phyloP scores from a whole-genome alignment of 306 rosid species.

The Hylodesmum podocarpum region DNA sequence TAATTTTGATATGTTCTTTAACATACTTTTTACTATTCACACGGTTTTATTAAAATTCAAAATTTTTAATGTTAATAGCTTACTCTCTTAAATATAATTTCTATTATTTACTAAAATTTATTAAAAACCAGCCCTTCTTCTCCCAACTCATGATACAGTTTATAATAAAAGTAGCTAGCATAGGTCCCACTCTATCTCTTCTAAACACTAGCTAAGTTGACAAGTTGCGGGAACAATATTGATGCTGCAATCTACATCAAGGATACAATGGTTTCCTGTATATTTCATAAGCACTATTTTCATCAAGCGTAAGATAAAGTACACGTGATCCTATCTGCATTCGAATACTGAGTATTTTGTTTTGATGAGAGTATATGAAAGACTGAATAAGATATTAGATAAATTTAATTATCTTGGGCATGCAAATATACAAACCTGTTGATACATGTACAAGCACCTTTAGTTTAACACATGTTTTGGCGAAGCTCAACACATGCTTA shows the following conservation, averaged over 20 bases:
- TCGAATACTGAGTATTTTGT: background rate
- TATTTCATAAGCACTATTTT: background rate
- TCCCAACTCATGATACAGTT: no score
- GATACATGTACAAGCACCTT: constrained; percentile 69
- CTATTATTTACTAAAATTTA: no score
- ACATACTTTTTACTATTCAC: no score
- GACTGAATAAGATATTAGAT: no score
- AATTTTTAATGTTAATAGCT: no score
- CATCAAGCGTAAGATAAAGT: background rate
- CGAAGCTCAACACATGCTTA: constrained; percentile 55
- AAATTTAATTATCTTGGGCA: background rate
- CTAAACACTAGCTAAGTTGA: background rate
- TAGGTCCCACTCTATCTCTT: background rate
- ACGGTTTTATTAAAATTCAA: no score
- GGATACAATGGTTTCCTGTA: background rate
- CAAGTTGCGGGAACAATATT: background rate
- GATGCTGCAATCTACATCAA: background rate
- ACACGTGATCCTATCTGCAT: background rate
- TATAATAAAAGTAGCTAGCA: background rate
- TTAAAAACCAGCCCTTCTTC: no score
- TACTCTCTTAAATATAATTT: no score
- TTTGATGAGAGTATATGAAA: background rate
- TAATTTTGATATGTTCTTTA: no score
- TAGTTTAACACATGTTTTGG: constrained; percentile 52
- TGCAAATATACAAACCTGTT: constrained; percentile 50